These are phyloP conservation scores for Coemansia sp. DNA, from an alignment of 192 early-diverging fungal species.

Conservation along the genomic window DNA sequence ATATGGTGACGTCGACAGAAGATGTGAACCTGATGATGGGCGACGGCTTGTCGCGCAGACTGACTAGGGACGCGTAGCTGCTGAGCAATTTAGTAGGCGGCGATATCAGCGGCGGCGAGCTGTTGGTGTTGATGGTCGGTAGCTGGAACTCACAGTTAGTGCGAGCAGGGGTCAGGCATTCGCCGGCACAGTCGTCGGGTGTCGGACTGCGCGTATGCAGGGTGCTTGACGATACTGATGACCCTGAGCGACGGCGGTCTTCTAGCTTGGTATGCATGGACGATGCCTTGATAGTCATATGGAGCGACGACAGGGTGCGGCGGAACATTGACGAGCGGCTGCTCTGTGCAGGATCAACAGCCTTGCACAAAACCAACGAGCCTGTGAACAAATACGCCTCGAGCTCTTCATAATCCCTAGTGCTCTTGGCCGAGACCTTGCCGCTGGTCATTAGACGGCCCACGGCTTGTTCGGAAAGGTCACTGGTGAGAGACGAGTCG, in stretches of 20 bases:
- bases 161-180: neutral
- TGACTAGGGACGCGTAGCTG: slow-evolving; percentile 45
- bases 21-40: slow-evolving; percentile 34
- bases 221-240: slow-evolving; percentile 40
- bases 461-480: slow-evolving; percentile 4
- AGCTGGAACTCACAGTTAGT: slow-evolving; percentile 20
- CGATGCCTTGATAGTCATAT: slow-evolving; percentile 26
- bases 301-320: slow-evolving; percentile 49
- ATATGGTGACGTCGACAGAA: slow-evolving; percentile 13
- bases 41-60: slow-evolving; percentile 34
- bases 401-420: slow-evolving; percentile 19
- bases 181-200: neutral
- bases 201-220: slow-evolving; percentile 24
- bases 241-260: slow-evolving; percentile 29
- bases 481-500: neutral
- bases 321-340: slow-evolving; percentile 22
- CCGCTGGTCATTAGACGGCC: slow-evolving; percentile 35
- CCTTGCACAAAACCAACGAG: slow-evolving; percentile 29
- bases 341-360: neutral
- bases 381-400: slow-evolving; percentile 43
- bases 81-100: slow-evolving; percentile 21
- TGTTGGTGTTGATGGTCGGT: slow-evolving; percentile 34
- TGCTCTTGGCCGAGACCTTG: slow-evolving; percentile 16
- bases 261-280: slow-evolving; percentile 5
- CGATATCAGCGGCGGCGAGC: slow-evolving; percentile 26